Percentiles rank a stretch among this genome's conserved stretches.
These are phyloP conservation scores for Phlyctochytrium planicorne DNA, from an alignment of 192 early-diverging fungal species.

Conservation along the genomic window DNA sequence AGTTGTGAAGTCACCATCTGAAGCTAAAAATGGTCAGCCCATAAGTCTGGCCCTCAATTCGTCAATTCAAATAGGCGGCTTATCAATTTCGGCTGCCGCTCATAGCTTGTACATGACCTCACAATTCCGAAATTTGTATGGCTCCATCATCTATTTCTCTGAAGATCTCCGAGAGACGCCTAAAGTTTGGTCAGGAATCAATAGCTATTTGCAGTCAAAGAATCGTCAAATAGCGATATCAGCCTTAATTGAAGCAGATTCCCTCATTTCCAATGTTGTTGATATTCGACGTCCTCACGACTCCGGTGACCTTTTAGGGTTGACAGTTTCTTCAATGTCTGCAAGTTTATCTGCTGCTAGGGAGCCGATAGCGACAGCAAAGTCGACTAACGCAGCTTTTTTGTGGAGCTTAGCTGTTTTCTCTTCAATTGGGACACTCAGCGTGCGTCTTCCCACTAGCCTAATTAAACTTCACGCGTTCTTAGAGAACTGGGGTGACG, in stretches of 20 bases:
- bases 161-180: not conserved
- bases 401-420: not conserved
- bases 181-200: not conserved
- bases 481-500: slow-evolving; percentile 74
- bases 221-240: not conserved
- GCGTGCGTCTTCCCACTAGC: slow-evolving; percentile 46
- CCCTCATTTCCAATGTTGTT: not conserved
- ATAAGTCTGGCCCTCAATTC: not conserved
- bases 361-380: not conserved
- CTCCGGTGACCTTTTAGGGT: not conserved
- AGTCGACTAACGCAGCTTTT: not conserved
- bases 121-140: not conserved
- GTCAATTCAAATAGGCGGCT: not conserved
- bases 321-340: not conserved
- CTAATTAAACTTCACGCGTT: slow-evolving; percentile 72
- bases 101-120: slow-evolving; percentile 20
- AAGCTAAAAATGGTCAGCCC: no score
- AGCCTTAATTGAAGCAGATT: not conserved
- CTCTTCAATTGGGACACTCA: slow-evolving; percentile 19
- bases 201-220: not conserved
- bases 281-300: not conserved
- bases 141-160: not conserved
- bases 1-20: not conserved
- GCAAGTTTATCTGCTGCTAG: not conserved
- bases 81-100: slow-evolving; percentile 7